phyloP scores from a whole-genome alignment of 768 basidiomycete genomes.

The Naganishia friedmannii region DNA sequence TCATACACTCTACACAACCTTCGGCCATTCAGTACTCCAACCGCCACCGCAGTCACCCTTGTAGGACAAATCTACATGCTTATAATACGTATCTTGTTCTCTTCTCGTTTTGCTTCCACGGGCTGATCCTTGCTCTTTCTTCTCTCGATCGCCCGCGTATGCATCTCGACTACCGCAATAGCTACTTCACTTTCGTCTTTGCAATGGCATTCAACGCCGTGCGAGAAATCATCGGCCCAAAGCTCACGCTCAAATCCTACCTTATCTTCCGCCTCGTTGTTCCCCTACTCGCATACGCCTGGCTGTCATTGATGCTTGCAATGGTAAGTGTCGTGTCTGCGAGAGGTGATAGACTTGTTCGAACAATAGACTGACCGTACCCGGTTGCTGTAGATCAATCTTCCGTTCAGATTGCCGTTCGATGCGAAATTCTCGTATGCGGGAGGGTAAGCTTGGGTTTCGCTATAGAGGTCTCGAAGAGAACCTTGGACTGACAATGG shows the following conservation, averaged over 20 bases:
- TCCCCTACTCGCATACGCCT: conserved; percentile 53
- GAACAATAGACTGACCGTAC: neutral
- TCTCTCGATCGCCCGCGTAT: neutral
- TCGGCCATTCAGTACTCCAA: conserved; percentile 53
- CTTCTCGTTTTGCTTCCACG: too few relatives aligned
- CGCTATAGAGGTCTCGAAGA: neutral
- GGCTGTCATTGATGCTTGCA: conserved; percentile 55
- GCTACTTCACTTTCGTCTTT: conserved; percentile 46
- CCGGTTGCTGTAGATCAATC: conserved; percentile 45
- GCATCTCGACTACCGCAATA: neutral
- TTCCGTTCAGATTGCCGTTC: conserved; percentile 56
- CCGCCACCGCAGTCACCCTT: conserved; percentile 55
- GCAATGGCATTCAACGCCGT: conserved; percentile 46
- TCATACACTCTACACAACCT: conserved; percentile 53
- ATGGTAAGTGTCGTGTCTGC: conserved; percentile 39
- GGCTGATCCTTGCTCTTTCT: conserved; percentile 19
- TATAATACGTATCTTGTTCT: conserved; percentile 32
- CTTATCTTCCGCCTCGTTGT: conserved; percentile 51
- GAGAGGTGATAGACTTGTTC: too few relatives aligned
- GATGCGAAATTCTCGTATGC: conserved; percentile 51
- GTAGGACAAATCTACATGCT: conserved; percentile 54
- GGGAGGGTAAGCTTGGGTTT: conserved; percentile 34
- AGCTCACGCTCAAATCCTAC: conserved; percentile 52
- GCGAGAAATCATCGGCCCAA: conserved; percentile 52
- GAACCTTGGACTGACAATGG: neutral